Conservation (phyloP, 768 basidiomycete species). For the Naganishia friedmannii region DNA sequence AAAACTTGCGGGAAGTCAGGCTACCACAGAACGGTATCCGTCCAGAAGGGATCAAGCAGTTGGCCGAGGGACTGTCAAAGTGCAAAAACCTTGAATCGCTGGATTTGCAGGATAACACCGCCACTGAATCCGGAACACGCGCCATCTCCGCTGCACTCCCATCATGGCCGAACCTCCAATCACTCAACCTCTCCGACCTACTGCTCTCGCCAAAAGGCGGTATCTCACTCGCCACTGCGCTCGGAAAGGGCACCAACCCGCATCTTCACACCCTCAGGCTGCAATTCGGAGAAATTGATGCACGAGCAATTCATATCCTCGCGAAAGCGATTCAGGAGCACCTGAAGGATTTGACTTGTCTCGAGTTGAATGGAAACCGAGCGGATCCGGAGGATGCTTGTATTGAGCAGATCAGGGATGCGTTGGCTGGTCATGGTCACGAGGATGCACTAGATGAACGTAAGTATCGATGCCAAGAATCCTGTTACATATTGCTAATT, state of each 20-base stretch:
- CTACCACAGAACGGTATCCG: constrained; percentile 99
- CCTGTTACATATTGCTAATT: constrained; percentile 2
- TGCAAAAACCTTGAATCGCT: constrained; percentile 68
- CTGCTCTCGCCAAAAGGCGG: constrained; percentile 79
- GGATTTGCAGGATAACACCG: constrained; percentile 79
- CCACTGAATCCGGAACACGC: constrained; percentile 54
- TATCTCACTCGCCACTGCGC: constrained; percentile 61
- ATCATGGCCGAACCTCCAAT: constrained; percentile 67
- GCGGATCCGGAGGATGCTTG: constrained; percentile 56
- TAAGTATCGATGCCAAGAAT: constrained; percentile 37
- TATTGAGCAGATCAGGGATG: constrained; percentile 54
- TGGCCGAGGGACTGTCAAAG: constrained; percentile 70
- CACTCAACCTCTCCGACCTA: constrained; percentile 90
- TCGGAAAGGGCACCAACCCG: constrained; percentile 68
- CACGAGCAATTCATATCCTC: constrained; percentile 65
- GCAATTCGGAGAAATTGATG: constrained; percentile 88
- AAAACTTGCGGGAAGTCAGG: constrained; percentile 70
- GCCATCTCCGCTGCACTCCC: constrained; percentile 65
- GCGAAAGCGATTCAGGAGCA: constrained; percentile 65
- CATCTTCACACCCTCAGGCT: constrained; percentile 73
- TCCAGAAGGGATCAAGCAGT: constrained; percentile 78
- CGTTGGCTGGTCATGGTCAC: constrained; percentile 55
- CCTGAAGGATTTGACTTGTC: constrained; percentile 60
- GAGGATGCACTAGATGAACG: constrained; percentile 78
- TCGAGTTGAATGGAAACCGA: constrained; percentile 81